Conservation (phyloP, 2,329 filamentous ascomycete genomes). For the Sordariomycetes sp. region DNA sequence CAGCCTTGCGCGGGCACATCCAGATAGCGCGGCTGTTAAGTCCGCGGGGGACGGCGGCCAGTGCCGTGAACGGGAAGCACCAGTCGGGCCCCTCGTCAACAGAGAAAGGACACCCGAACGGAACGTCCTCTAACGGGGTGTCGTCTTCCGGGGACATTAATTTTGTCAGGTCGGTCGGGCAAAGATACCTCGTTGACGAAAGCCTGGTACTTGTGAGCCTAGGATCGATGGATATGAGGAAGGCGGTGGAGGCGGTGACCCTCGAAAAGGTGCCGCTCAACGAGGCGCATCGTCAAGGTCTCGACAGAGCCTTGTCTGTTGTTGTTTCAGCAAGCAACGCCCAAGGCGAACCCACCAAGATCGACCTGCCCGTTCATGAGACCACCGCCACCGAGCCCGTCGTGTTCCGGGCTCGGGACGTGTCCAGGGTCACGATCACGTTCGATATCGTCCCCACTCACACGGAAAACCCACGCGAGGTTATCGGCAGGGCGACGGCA, state of each 20-base stretch:
- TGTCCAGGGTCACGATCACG: conserved; percentile 72
- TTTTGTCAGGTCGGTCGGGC: conserved; percentile 88
- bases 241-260: conserved; percentile 67
- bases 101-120: conserved; percentile 46
- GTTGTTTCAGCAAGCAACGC: conserved; percentile 82
- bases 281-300: conserved; percentile 82
- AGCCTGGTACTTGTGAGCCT: conserved; percentile 86
- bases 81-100: conserved; percentile 44
- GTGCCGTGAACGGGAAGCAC: conserved; percentile 12
- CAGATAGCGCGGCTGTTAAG: conserved; percentile 60
- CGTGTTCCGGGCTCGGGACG: conserved; percentile 71
- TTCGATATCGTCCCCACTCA: conserved; percentile 97
- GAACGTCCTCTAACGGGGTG: conserved; percentile 33
- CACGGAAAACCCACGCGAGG: conserved; percentile 68
- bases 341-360: conserved; percentile 73
- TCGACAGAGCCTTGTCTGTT: conserved; percentile 87
- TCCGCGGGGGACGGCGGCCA: conserved; percentile 7
- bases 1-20: conserved; percentile 79
- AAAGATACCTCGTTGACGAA: conserved; percentile 83
- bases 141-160: conserved; percentile 47
- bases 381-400: conserved; percentile 91
- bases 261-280: conserved; percentile 80
- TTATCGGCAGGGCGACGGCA: conserved; percentile 81
- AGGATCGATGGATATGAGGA: conserved; percentile 89
- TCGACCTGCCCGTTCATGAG: conserved; percentile 89